Percentiles rank a stretch among this genome's conserved stretches.
Conservation (phyloP, 73 alveolate species). For the Symbiodinium natans region DNA sequence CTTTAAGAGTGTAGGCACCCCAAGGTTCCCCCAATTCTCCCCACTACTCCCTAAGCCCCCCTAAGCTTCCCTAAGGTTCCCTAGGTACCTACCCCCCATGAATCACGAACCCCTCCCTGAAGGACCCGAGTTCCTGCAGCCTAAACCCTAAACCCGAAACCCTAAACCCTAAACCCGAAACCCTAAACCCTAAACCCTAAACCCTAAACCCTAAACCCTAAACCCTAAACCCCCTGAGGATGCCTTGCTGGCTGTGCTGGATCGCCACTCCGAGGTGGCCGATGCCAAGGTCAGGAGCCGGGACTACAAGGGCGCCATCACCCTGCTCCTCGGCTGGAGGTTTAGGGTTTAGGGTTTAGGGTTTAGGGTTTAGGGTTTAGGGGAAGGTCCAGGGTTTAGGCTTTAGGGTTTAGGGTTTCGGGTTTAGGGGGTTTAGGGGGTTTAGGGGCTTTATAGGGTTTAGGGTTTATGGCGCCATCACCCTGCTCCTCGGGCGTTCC, state of each 20-base stretch:
- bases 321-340: conserved; percentile 14
- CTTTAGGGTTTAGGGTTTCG: background rate
- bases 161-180: background rate
- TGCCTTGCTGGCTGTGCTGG: conserved; percentile 58
- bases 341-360: background rate
- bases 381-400: background rate
- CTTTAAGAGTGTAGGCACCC: too few relatives aligned
- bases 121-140: too few relatives aligned
- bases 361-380: background rate
- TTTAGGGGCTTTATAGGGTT: background rate
- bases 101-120: too few relatives aligned
- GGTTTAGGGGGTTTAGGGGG: background rate
- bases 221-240: conserved; percentile 9
- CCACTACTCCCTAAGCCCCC: too few relatives aligned
- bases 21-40: too few relatives aligned
- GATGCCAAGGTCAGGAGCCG: conserved; percentile 40
- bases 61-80: too few relatives aligned
- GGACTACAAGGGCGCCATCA: conserved; percentile 79
- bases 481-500: background rate
- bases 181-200: background rate
- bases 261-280: conserved; percentile 40
- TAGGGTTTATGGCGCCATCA: background rate
- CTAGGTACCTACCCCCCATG: too few relatives aligned
- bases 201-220: background rate
- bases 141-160: background rate